A percentile compares a stretch with the other conserved stretches of the same genome.
Evolutionary conservation across 2,329 filamentous ascomycete species (phyloP).

Genomic region (Penicillium corylophilum): DNA sequence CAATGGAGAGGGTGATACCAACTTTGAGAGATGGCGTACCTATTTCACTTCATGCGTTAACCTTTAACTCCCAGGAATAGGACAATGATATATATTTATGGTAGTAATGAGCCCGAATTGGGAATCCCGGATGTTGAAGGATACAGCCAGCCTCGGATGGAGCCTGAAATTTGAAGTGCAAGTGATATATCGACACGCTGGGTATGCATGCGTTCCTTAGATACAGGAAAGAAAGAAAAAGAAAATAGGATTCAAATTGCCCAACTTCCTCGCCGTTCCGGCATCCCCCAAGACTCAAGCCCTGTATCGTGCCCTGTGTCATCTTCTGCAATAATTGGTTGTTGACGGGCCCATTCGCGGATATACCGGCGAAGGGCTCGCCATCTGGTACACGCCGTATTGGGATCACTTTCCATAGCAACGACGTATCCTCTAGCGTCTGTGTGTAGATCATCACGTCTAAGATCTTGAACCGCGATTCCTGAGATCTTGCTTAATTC

Average conservation of each 20-base stretch:
- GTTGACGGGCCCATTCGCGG: slow-evolving; percentile 83
- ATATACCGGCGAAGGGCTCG: slow-evolving; percentile 80
- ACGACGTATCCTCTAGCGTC: slow-evolving; percentile 73
- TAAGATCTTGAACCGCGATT: slow-evolving; percentile 67
- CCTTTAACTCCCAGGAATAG: too few relatives aligned
- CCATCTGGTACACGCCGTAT: slow-evolving; percentile 68
- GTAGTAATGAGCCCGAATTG: too few relatives aligned
- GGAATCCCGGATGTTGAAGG: too few relatives aligned
- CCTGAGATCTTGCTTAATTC: slow-evolving; percentile 80
- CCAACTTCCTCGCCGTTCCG: slow-evolving; percentile 62
- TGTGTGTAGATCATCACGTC: slow-evolving; percentile 66
- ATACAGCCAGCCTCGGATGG: too few relatives aligned
- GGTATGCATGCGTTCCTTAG: background rate
- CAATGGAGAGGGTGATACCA: too few relatives aligned
- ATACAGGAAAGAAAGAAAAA: background rate
- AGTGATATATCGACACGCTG: background rate
- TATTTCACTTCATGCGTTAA: too few relatives aligned
- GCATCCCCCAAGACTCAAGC: slow-evolving; percentile 66
- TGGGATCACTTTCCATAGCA: slow-evolving; percentile 48
- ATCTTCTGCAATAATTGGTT: slow-evolving; percentile 66
- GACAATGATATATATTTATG: too few relatives aligned
- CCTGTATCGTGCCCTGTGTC: slow-evolving; percentile 53
- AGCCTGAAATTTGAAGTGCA: background rate
- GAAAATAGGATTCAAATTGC: slow-evolving; percentile 53
- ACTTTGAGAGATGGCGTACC: too few relatives aligned